Evolutionary conservation across 2,329 filamentous ascomycete genomes (phyloP).

Genomic region (Mollisia scopiformis): DNA sequence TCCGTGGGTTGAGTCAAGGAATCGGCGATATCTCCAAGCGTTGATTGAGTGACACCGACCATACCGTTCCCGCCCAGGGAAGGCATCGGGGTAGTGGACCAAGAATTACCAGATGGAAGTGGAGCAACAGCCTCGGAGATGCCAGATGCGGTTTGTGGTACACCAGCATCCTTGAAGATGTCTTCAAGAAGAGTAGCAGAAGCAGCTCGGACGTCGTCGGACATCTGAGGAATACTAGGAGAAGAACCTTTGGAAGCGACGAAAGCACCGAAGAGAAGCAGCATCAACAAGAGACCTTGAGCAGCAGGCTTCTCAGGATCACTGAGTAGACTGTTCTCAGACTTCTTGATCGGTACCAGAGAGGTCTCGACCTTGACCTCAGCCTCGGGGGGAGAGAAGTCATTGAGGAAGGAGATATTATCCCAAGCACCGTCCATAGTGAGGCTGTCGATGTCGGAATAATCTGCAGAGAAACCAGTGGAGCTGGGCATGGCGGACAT

Average conservation of each 20-base stretch:
- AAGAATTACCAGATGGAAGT: constrained; percentile 54
- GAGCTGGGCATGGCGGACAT: constrained; percentile 55
- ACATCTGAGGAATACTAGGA: constrained; percentile 76
- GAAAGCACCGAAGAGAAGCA: constrained; percentile 94
- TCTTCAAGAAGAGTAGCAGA: constrained; percentile 78
- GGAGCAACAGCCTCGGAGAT: constrained; percentile 47
- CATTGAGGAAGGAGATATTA: constrained; percentile 75
- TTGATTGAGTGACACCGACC: constrained; percentile 56
- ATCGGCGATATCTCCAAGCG: constrained; percentile 69
- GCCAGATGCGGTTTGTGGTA: constrained; percentile 47
- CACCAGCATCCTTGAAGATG: constrained; percentile 79
- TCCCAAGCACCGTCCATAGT: constrained; percentile 84
- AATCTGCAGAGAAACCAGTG: constrained; percentile 70
- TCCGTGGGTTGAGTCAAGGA: constrained; percentile 75
- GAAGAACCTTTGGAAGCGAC: constrained; percentile 83
- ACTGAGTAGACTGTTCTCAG: constrained; percentile 46
- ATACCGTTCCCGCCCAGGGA: constrained; percentile 48
- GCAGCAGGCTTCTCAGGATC: constrained; percentile 68
- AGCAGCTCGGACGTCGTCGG: constrained; percentile 78
- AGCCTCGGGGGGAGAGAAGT: constrained; percentile 64
- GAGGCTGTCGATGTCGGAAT: constrained; percentile 81
- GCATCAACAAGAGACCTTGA: constrained; percentile 88
- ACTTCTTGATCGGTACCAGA: constrained; percentile 56
- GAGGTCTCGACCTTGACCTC: constrained; percentile 62
- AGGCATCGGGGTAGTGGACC: constrained; percentile 43